Base-by-base conservation (phyloP, 2,329 filamentous ascomycete species). In the Aureobasidium vineae region DNA sequence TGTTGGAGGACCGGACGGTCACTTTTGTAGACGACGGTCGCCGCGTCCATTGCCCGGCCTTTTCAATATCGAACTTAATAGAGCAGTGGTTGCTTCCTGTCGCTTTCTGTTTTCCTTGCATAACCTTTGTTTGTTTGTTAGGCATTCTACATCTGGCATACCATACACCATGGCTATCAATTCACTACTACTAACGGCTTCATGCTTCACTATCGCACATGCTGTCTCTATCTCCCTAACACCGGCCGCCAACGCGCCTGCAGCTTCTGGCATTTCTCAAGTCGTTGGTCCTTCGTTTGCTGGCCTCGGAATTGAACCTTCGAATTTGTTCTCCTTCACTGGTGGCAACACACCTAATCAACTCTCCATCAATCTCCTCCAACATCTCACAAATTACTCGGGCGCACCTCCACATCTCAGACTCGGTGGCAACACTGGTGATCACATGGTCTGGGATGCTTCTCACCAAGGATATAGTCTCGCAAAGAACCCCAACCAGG, bases 221-320 rank as follows among this genome's bases (percentile, higher is more conserved):
- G 57, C 49, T 40, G 73, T 73, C 28, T 52, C 49, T 19, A 57
- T 77, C 31, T 75, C 76, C 50, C 65, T 78, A 43, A 73, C 75
- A 21, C 71, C 74, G 31, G 68, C 72, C 7, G 66, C 70, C n/a
- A 73, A 69, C 26, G 73, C 75, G 7, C 69, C 75, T 11, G 36
- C 50, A n/a, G 68, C 68, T 50, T 71, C 71, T 38, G 66, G 69
- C 45, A 73, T 76, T 41, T 79, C 76, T 7, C 70, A 73, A 41
- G 72, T 74, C 40, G 68, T 83, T 66, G 74, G 77, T 70, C 77
- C 78, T 10, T 80, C 79, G 1, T 83, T 79, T 70, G 81, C 80
- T 11, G 81, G 81, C 66, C 82, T 83, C 67, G 81, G 82, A 52
- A 83, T 84, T 68, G 82, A 84, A 74, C 79, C 82, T 31, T 82